phyloP scores from a whole-genome alignment of 768 basidiomycete genomes.

The Hypsizygus marmoreus region DNA sequence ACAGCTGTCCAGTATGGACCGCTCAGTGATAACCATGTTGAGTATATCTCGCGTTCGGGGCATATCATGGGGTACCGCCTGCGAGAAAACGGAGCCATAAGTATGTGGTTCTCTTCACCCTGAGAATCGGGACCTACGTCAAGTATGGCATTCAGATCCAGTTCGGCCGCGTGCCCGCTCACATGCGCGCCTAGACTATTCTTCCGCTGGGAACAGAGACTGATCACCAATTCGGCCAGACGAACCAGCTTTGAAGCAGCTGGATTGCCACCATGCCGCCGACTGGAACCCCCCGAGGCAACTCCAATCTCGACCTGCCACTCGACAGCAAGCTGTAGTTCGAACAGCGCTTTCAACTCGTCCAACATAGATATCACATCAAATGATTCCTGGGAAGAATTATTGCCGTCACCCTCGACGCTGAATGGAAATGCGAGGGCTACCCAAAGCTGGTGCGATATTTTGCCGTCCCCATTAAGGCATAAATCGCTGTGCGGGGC shows the following conservation, averaged over 20 bases:
- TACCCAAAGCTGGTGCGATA: slow-evolving; percentile 54
- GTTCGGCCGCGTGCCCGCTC: no score
- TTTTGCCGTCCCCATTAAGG: slow-evolving; percentile 52
- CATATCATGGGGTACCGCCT: slow-evolving; percentile 40
- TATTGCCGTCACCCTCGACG: not conserved
- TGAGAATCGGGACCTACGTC: slow-evolving; percentile 30
- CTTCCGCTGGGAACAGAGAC: slow-evolving; percentile 34
- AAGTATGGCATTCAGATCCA: slow-evolving; percentile 36
- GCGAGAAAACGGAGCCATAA: slow-evolving; percentile 9
- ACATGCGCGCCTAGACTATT: no score
- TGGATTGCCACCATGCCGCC: not conserved
- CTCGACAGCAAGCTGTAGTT: slow-evolving; percentile 17
- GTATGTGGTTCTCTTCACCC: not conserved
- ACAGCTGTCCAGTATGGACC: slow-evolving; percentile 56
- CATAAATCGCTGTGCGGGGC: slow-evolving; percentile 23
- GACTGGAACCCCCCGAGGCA: not conserved
- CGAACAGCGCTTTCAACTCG: slow-evolving; percentile 14
- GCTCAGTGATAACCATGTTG: slow-evolving; percentile 47
- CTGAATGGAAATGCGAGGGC: slow-evolving; percentile 33
- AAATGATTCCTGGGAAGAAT: no score
- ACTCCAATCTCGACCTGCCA: not conserved
- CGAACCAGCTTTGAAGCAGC: slow-evolving; percentile 1
- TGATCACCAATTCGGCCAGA: slow-evolving; percentile 23
- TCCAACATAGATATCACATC: not conserved
- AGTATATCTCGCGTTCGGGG: slow-evolving; percentile 47